Evolutionary conservation across 2,329 filamentous ascomycete genomes (phyloP).

Genomic region (Metarhizium humberi): DNA sequence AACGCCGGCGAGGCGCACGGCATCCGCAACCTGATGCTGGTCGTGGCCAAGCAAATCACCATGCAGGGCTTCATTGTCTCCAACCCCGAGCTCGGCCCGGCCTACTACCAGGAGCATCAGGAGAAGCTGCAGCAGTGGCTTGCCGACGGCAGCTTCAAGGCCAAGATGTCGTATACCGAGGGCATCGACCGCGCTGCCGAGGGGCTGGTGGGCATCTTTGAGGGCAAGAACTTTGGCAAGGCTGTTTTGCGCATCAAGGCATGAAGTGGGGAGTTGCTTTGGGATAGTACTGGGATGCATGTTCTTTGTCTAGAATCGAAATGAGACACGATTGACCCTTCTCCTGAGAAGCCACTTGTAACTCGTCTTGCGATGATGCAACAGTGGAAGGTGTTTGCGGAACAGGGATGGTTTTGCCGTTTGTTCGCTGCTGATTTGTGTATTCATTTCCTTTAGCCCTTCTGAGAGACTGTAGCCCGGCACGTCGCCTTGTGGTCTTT

Average conservation of each 20-base stretch:
- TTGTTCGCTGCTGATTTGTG: no score
- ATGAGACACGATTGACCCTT: no score
- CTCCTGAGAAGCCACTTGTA: no score
- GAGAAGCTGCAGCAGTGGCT: conserved; percentile 70
- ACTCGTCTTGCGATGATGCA: no score
- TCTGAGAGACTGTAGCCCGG: conserved; percentile 3
- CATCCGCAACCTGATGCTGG: conserved; percentile 53
- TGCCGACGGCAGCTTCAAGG: conserved; percentile 64
- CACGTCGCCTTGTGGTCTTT: conserved; percentile 9
- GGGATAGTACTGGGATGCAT: no score
- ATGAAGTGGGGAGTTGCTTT: not conserved
- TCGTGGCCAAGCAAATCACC: conserved; percentile 60
- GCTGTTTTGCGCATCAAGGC: conserved; percentile 44
- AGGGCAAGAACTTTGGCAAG: conserved; percentile 81
- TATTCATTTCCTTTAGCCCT: not conserved
- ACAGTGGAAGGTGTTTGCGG: no score
- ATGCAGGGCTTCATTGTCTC: conserved; percentile 70
- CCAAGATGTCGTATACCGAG: conserved; percentile 56
- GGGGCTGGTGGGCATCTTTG: conserved; percentile 64
- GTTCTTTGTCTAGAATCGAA: no score
- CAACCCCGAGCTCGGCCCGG: conserved; percentile 55
- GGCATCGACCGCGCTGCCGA: conserved; percentile 74
- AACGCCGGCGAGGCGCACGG: conserved; percentile 38
- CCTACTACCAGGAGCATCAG: conserved; percentile 62
- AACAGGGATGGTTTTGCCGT: no score